These are phyloP conservation scores for Rhizopus sp. DNA, from an alignment of 371 early-diverging fungal species.

Conservation along the genomic window DNA sequence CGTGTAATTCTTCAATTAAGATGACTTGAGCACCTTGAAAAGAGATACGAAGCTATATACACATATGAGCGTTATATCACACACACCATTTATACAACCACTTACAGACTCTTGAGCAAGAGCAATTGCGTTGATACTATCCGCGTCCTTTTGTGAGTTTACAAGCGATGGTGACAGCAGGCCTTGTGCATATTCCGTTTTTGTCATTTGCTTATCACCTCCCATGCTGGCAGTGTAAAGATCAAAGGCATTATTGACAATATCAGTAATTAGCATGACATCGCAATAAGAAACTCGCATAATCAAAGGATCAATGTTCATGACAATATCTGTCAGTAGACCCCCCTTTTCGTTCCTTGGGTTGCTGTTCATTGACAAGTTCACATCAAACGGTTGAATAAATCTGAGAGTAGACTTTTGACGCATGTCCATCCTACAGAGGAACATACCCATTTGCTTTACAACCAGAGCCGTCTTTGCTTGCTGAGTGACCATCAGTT, in stretches of 20 bases:
- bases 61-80: background rate
- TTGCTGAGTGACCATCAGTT: conserved; percentile 80
- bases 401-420: conserved; percentile 80
- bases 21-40: conserved; percentile 81
- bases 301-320: conserved; percentile 71
- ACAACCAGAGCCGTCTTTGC: conserved; percentile 71
- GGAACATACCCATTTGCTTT: conserved; percentile 85
- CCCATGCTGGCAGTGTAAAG: conserved; percentile 37
- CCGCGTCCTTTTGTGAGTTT: conserved; percentile 6
- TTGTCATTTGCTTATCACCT: background rate
- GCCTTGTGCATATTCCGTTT: conserved; percentile 8
- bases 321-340: conserved; percentile 33
- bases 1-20: conserved; percentile 89
- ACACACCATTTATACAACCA: background rate
- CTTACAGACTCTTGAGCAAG: conserved; percentile 30
- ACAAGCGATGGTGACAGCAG: conserved; percentile 1
- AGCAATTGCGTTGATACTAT: conserved; percentile 11
- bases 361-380: conserved; percentile 71
- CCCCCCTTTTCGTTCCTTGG: conserved; percentile 19
- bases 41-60: conserved; percentile 50
- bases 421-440: conserved; percentile 88
- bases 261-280: conserved; percentile 78
- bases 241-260: conserved; percentile 77
- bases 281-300: conserved; percentile 84
- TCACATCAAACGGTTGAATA: conserved; percentile 87